Percentiles rank a stretch among this genome's conserved stretches.
Evolutionary conservation across 176 grass and related monocot genomes (phyloP).

Genomic region (Lolium multiflorum): DNA sequence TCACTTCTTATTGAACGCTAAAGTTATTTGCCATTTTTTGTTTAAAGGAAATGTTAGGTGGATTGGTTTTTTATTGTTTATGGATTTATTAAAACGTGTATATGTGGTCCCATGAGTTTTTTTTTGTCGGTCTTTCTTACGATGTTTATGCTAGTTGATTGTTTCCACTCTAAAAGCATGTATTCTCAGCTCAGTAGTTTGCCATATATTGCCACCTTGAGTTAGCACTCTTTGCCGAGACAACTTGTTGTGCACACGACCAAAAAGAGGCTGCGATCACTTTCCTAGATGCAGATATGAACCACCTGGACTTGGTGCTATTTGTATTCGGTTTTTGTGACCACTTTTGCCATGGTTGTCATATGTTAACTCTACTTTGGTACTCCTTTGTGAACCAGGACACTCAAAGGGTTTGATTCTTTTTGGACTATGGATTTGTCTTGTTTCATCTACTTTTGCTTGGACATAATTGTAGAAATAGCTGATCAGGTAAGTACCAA

Average conservation of each 20-base stretch:
- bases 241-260: conserved; percentile 34
- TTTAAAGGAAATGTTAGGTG: neutral
- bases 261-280: conserved; percentile 22
- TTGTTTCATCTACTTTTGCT: conserved; percentile 29
- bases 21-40: neutral
- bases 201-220: conserved; percentile 19
- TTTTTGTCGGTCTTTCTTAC: neutral
- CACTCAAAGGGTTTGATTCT: conserved; percentile 33
- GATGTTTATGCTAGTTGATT: conserved; percentile 8
- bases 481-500: neutral
- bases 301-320: conserved; percentile 33
- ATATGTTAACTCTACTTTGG: conserved; percentile 36
- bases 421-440: conserved; percentile 45
- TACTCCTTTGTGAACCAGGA: conserved; percentile 41
- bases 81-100: neutral
- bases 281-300: conserved; percentile 40
- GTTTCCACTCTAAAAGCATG: conserved; percentile 31
- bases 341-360: conserved; percentile 32
- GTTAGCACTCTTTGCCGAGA: conserved; percentile 16
- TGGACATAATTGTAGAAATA: conserved; percentile 7
- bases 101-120: conserved; percentile 1
- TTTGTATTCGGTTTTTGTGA: conserved; percentile 35
- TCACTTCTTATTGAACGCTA: neutral
- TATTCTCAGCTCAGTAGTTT: conserved; percentile 27
- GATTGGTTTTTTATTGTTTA: neutral